Evolutionary conservation across 768 basidiomycete genomes (phyloP).

Genomic region (Tricholoma sp.): DNA sequence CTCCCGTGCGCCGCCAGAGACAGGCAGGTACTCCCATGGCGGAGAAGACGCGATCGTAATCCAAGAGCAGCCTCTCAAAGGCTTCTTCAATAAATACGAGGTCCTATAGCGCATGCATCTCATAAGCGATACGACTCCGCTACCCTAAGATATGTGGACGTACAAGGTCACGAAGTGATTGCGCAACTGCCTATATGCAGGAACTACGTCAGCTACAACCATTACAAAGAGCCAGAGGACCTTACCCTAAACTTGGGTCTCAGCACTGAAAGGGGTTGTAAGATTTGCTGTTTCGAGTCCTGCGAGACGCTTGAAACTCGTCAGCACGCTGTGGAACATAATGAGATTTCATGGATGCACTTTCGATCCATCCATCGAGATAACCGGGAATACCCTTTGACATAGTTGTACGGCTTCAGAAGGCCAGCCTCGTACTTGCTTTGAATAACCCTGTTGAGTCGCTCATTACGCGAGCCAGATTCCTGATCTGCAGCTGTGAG

Average conservation of each 20-base stretch:
- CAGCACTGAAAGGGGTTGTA: conserved; percentile 85
- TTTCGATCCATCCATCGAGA: conserved; percentile 95
- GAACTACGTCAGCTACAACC: background rate
- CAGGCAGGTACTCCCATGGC: conserved; percentile 98
- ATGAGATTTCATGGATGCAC: conserved; percentile 34
- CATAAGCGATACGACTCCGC: background rate
- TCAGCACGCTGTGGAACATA: background rate
- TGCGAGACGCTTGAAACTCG: conserved; percentile 65
- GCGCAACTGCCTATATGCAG: conserved; percentile 60
- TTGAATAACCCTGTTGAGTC: conserved; percentile 85
- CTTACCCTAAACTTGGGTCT: conserved; percentile 81
- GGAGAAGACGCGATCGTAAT: conserved; percentile 91
- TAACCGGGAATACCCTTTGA: conserved; percentile 88
- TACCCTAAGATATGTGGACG: conserved; percentile 17
- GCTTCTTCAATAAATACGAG: conserved; percentile 97
- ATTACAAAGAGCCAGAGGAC: background rate
- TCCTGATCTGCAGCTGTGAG: conserved; percentile 94
- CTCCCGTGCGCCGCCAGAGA: conserved; percentile 93
- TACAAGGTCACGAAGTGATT: conserved; percentile 79
- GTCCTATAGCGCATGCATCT: conserved; percentile 46
- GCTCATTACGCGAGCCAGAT: conserved; percentile 83
- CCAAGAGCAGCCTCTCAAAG: conserved; percentile 90
- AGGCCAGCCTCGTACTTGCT: conserved; percentile 97
- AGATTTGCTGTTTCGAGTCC: conserved; percentile 86
- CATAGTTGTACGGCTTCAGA: conserved; percentile 94